These are phyloP conservation scores for Malassezia nana DNA, from an alignment of 1,284 basidiomycete species.

Conservation along the genomic window DNA sequence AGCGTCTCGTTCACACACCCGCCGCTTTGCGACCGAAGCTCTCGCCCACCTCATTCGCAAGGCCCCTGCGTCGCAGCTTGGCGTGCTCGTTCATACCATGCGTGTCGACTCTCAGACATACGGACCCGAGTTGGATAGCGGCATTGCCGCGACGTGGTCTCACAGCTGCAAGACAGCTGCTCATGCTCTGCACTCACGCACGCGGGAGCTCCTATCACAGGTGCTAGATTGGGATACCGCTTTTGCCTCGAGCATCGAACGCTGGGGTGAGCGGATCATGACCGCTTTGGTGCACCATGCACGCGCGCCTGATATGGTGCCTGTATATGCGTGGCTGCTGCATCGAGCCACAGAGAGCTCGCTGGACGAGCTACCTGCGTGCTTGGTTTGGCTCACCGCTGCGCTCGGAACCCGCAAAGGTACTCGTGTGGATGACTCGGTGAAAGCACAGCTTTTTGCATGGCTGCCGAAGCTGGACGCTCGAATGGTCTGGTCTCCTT, in stretches of 20 bases:
- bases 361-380: slow-evolving; percentile 14
- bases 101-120: slow-evolving; percentile 22
- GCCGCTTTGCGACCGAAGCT: slow-evolving; percentile 44
- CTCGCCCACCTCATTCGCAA: slow-evolving; percentile 44
- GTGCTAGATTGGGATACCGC: neutral
- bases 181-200: slow-evolving; percentile 10
- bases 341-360: neutral
- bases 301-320: slow-evolving; percentile 24
- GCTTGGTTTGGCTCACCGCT: slow-evolving; percentile 31
- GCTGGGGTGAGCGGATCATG: slow-evolving; percentile 25
- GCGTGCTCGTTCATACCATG: slow-evolving; percentile 26
- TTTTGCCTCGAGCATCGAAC: neutral
- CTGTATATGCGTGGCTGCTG: slow-evolving; percentile 25
- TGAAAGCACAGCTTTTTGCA: slow-evolving; percentile 29
- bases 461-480: slow-evolving; percentile 21
- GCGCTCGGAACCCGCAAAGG: slow-evolving; percentile 40
- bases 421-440: slow-evolving; percentile 26
- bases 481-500: neutral
- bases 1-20: slow-evolving; percentile 27
- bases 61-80: slow-evolving; percentile 28
- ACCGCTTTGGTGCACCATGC: slow-evolving; percentile 40
- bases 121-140: slow-evolving; percentile 19
- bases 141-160: slow-evolving; percentile 41
- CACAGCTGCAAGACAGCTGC: slow-evolving; percentile 30
- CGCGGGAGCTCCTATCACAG: slow-evolving; percentile 2